These are phyloP conservation scores for Podila verticillata DNA, from an alignment of 192 early-diverging fungal species.

Conservation along the genomic window DNA sequence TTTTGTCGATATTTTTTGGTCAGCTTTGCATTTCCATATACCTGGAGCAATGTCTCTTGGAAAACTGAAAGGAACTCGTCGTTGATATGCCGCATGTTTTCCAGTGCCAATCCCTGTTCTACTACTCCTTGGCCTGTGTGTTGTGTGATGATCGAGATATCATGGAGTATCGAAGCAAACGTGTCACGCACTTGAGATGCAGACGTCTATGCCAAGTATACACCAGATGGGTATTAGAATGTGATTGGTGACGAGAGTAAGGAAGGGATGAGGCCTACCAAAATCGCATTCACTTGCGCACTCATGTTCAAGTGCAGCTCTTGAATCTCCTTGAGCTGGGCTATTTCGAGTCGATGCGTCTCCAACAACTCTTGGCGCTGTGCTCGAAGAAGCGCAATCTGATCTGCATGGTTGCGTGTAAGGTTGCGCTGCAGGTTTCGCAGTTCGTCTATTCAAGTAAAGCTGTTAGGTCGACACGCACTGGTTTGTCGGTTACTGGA, in stretches of 20 bases:
- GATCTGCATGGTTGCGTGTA: constrained; percentile 14
- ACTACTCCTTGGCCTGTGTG: background rate
- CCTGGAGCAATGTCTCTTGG: background rate
- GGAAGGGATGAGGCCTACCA: constrained; percentile 1
- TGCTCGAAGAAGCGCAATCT: constrained; percentile 9
- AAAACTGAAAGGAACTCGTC: background rate
- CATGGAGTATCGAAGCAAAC: background rate
- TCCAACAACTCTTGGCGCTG: constrained; percentile 11
- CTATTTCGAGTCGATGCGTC: constrained; percentile 13
- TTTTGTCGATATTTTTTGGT: background rate
- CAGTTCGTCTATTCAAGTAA: constrained; percentile 14
- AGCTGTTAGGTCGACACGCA: too few relatives aligned
- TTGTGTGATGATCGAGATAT: background rate
- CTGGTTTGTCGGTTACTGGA: background rate
- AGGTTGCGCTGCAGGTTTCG: constrained; percentile 16
- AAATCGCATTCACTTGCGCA: constrained; percentile 6
- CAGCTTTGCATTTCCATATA: background rate
- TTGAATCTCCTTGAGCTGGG: constrained; percentile 1
- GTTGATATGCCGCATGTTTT: background rate
- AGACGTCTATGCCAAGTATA: background rate
- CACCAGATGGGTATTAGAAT: background rate
- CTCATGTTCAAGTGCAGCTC: constrained; percentile 7
- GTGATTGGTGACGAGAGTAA: background rate
- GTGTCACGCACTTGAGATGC: background rate
- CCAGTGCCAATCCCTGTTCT: background rate